Base-by-base conservation (phyloP, 2,329 filamentous ascomycete species). In the Bipolaris gigantea region DNA sequence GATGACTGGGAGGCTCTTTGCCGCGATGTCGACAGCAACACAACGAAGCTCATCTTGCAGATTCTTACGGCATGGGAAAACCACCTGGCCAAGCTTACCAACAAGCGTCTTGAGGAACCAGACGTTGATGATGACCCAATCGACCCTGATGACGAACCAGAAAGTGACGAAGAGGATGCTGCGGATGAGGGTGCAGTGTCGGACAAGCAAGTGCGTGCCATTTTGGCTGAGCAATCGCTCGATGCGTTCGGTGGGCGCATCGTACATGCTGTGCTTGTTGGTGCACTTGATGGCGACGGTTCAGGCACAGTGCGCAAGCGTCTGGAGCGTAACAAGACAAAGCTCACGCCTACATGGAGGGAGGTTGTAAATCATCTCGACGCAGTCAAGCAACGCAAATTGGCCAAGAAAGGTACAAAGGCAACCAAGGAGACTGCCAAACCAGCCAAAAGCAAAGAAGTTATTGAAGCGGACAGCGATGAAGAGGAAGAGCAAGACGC, bases 221-320 rank as follows among this genome's bases (percentile, higher is more conserved):
- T 97, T 32, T 81, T 92, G 54, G 86, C 91, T 0, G 94, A 97
- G 74, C 89, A 93, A 70, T 85, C 87, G 18, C 82, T 97, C 0
- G 97, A 93, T 74, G 89, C 93, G 65, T 80, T 97, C 23, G 87
- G 92, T 0, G 88, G 86, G 58, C 95, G 94, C 71, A 84, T 96
- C 39, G 89, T 97, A 34, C 83, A 96, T 38, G 89, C 88, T 11
- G 86, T 96, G 19, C 80, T 89, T 9, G 90, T 87, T 18, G 86
- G 85, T 48, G 85, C 92, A 36, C 79, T 97, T 46, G 91, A 95
- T 68, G 56, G 57, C 1, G 58, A 65, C 10, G 77, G 83, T 27
- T 60, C 62, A 6, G 76, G 82, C 10, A 75, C 82, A 25, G 81
- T 96, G 33, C 83, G 84, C 59, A 84, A 85, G 64, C 83, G 92